Evolutionary conservation across 345 rosid genomes (phyloP), one percentile per base, ranked within the genome.

Genomic region (Ceriops decandra): DNA sequence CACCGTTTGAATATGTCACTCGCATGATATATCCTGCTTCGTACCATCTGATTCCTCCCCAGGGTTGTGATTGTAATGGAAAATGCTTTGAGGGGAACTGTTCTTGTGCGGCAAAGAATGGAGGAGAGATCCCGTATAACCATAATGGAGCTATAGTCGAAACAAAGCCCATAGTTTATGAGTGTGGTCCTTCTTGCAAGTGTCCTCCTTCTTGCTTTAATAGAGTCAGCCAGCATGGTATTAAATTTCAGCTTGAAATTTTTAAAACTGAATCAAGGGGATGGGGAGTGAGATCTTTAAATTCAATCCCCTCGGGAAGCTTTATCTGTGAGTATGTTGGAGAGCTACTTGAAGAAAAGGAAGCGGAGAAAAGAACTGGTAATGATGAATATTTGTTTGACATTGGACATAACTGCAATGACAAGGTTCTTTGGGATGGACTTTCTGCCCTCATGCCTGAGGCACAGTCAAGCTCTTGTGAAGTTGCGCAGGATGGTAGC

Each of bases 321-420:
- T 95, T 95, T 72, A 88, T 95, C 52, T 91, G 99, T 2, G 96
- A 91, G 81, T 95, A 95, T 67, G 76, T 71, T 9, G 99, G 99
- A 22, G 96, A 95, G 70, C 83, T 95, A 52, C 85, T 95, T 46
- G 88, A 80, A 53, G 96, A 95, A 11, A 78, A 73, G 68, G 89
- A 89, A 84, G 99, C 96, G 0, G 89, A 89, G 52, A 57, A 76
- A 70, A 84, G 83, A 75, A 68, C 77, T 2, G 90, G 88, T 30
- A 79, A 89, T 58, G 97, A 90, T 63, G 98, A 90, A 79, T 93
- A 89, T 75, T 81, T 90, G 21, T 89, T 89, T 69, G 93, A 93
- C 70, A 82, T 93, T 19, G 92, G 96, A 20, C 77, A 76, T 74
- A 82, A 71, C 49, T 80, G 76, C 57, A 76, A 35, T 49, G 90